These are phyloP conservation scores for Ustanciosporium gigantosporum DNA, from an alignment of 1,284 basidiomycete species.

Conservation along the genomic window DNA sequence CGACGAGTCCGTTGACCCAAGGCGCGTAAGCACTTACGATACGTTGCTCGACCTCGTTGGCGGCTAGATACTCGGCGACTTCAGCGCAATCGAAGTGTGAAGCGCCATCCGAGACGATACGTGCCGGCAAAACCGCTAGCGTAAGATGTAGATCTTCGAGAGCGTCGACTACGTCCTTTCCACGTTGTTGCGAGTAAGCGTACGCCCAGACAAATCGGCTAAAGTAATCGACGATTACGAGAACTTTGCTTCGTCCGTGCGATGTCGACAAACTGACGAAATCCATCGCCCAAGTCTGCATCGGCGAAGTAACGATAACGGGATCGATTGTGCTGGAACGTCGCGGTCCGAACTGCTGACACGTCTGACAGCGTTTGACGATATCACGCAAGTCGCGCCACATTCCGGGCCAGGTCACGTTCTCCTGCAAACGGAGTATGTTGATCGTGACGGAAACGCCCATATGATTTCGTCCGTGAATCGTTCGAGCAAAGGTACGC, in stretches of 20 bases:
- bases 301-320: neutral
- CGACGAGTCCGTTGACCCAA: conserved; percentile 1
- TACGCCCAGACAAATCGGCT: neutral
- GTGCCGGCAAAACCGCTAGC: neutral
- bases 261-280: neutral
- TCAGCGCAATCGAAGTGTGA: neutral
- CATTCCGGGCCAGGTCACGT: neutral
- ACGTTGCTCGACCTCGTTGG: neutral
- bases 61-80: neutral
- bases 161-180: neutral
- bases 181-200: neutral
- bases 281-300: conserved; percentile 2
- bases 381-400: neutral
- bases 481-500: neutral
- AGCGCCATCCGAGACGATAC: neutral
- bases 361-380: neutral
- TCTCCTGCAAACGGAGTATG: neutral
- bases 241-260: neutral
- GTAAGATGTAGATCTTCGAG: neutral
- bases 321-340: neutral
- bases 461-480: neutral
- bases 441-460: neutral
- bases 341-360: neutral
- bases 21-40: neutral
- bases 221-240: conserved; percentile 1